phyloP scores from a whole-genome alignment of 768 basidiomycete genomes.

The Termitomyces sp. region DNA sequence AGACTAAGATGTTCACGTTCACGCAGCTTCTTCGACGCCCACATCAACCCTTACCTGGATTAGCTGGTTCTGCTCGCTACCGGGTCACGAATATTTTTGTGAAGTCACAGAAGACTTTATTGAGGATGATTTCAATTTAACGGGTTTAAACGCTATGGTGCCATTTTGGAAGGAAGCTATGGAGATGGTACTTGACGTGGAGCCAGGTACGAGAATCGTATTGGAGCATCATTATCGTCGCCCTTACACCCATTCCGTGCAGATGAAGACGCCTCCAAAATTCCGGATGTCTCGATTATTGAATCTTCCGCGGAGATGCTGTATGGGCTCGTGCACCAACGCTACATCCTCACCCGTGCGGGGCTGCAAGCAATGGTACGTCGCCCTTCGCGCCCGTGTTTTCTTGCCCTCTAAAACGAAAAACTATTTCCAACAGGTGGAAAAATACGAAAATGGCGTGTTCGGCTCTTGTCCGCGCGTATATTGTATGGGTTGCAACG shows the following conservation, averaged over 20 bases:
- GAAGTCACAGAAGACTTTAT: constrained; percentile 99
- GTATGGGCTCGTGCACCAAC: constrained; percentile 96
- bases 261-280: constrained; percentile 93
- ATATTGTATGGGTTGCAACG: constrained; percentile 82
- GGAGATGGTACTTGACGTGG: constrained; percentile 99
- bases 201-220: constrained; percentile 68
- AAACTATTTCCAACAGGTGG: constrained; percentile 50
- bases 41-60: constrained; percentile 94
- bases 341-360: constrained; percentile 92
- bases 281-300: constrained; percentile 97
- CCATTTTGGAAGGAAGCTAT: constrained; percentile 99
- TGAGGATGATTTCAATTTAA: constrained; percentile 98
- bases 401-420: constrained; percentile 4
- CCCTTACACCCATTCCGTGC: not conserved
- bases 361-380: constrained; percentile 93
- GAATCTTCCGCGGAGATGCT: constrained; percentile 96
- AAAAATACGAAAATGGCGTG: constrained; percentile 89
- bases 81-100: constrained; percentile 96
- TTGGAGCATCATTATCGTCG: not conserved
- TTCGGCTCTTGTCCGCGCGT: constrained; percentile 97
- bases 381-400: constrained; percentile 16
- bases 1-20: constrained; percentile 16
- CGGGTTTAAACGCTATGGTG: constrained; percentile 91
- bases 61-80: constrained; percentile 92
- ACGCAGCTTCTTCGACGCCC: constrained; percentile 81